Evolutionary conservation across 345 rosid genomes (phyloP).

Genomic region (Bretschneidera sinensis): DNA sequence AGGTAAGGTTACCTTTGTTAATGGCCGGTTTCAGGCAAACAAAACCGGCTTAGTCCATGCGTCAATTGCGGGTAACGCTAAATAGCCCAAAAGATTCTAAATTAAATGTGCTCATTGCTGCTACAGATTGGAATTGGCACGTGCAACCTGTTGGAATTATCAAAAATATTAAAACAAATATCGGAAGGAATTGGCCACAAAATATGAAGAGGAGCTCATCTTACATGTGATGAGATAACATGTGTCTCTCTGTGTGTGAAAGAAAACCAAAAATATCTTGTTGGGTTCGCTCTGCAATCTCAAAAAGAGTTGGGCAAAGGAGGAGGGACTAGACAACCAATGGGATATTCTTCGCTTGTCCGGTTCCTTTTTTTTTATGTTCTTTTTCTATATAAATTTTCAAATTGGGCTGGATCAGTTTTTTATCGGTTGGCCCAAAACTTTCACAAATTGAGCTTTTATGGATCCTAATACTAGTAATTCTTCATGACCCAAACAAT

Average conservation of each 20-base stretch:
- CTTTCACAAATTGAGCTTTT: too few species aligned
- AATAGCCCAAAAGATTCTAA: neutral
- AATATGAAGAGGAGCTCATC: neutral
- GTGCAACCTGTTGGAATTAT: neutral
- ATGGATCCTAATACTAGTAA: too few species aligned
- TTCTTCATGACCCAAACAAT: too few species aligned
- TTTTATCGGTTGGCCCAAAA: too few species aligned
- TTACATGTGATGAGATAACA: neutral
- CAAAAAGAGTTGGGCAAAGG: neutral
- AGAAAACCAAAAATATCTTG: neutral
- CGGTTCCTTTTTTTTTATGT: too few species aligned
- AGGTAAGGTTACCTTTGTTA: neutral
- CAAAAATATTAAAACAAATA: too few species aligned
- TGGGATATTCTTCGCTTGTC: neutral
- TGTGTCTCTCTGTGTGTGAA: neutral
- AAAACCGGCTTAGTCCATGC: neutral
- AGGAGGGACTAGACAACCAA: neutral
- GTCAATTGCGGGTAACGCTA: neutral
- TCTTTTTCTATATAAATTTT: too few species aligned
- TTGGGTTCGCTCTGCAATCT: neutral
- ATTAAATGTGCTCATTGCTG: too few species aligned
- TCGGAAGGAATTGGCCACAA: neutral
- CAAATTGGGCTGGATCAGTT: too few species aligned
- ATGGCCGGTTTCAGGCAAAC: constrained; percentile 1
- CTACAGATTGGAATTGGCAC: neutral